A percentile compares a stretch with the other conserved stretches of the same genome.
These are phyloP conservation scores for Paxillus rubicundulus DNA, from an alignment of 768 basidiomycete species.

Conservation along the genomic window DNA sequence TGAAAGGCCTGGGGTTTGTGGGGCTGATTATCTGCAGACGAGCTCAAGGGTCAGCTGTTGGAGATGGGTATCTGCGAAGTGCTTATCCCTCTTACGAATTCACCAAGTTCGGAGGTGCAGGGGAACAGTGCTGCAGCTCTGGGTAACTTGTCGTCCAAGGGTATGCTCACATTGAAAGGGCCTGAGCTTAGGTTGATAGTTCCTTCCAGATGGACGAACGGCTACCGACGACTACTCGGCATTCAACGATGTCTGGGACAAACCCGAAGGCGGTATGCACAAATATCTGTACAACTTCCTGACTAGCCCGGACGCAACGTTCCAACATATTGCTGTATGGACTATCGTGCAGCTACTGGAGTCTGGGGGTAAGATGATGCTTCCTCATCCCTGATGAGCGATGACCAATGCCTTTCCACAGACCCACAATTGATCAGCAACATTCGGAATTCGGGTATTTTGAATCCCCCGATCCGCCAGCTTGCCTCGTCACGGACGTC, in stretches of 20 bases:
- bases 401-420: conserved; percentile 24
- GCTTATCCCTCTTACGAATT: conserved; percentile 93
- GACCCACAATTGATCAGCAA: conserved; percentile 89
- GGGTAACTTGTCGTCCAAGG: conserved; percentile 96
- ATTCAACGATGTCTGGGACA: conserved; percentile 97
- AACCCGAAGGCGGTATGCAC: conserved; percentile 97
- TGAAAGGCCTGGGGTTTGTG: not conserved
- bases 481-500: conserved; percentile 71
- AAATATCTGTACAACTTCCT: conserved; percentile 92
- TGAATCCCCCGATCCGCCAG: conserved; percentile 84
- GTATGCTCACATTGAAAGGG: conserved; percentile 37
- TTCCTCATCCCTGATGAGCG: not conserved
- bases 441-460: conserved; percentile 78
- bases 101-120: conserved; percentile 95
- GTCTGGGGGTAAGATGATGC: conserved; percentile 66
- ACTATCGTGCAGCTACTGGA: conserved; percentile 97
- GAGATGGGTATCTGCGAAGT: conserved; percentile 99
- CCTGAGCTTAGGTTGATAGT: not conserved
- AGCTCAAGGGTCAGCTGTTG: conserved; percentile 91
- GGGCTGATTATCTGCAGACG: conserved; percentile 55
- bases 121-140: conserved; percentile 98
- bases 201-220: conserved; percentile 63
- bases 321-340: conserved; percentile 99
- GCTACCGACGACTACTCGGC: conserved; percentile 89
- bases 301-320: conserved; percentile 90